These are phyloP conservation scores for Clonostachys chloroleuca DNA, from an alignment of 2,329 filamentous ascomycete species.

Conservation along the genomic window DNA sequence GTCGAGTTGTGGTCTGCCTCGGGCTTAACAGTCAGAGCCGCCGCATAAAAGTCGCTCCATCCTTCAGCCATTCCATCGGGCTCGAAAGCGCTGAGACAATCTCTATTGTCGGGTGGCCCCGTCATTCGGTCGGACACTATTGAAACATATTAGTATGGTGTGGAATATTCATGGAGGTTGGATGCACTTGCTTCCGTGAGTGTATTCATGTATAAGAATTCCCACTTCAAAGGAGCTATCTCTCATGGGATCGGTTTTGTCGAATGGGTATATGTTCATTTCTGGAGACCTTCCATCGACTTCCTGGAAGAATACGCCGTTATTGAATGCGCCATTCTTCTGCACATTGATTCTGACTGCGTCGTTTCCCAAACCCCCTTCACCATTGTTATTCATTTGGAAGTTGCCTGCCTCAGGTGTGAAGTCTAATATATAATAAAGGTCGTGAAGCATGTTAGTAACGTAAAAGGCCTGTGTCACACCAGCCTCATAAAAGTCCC, in stretches of 20 bases:
- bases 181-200: slow-evolving; percentile 26
- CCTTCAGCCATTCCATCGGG: slow-evolving; percentile 45
- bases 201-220: slow-evolving; percentile 50
- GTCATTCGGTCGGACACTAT: slow-evolving; percentile 43
- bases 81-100: slow-evolving; percentile 35
- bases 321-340: slow-evolving; percentile 38
- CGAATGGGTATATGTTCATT: slow-evolving; percentile 45
- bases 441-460: slow-evolving; percentile 47
- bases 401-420: slow-evolving; percentile 50
- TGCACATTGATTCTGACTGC: slow-evolving; percentile 45
- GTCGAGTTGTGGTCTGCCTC: slow-evolving; percentile 31
- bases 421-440: slow-evolving; percentile 49
- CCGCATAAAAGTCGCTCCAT: slow-evolving; percentile 45
- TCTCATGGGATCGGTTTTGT: slow-evolving; percentile 30
- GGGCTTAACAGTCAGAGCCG: slow-evolving; percentile 37
- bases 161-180: slow-evolving; percentile 13
- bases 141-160: no score
- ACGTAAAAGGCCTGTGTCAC: slow-evolving; percentile 52
- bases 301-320: slow-evolving; percentile 35
- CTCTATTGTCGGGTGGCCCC: slow-evolving; percentile 40
- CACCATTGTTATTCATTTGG: slow-evolving; percentile 43
- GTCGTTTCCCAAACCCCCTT: slow-evolving; percentile 40
- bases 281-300: neutral
- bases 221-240: slow-evolving; percentile 48
- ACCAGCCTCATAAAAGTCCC: slow-evolving; percentile 40